A percentile compares a stretch with the other conserved stretches of the same genome.
phyloP scores from a whole-genome alignment of 495 filamentous ascomycete species.

The Podospora fimiseda region DNA sequence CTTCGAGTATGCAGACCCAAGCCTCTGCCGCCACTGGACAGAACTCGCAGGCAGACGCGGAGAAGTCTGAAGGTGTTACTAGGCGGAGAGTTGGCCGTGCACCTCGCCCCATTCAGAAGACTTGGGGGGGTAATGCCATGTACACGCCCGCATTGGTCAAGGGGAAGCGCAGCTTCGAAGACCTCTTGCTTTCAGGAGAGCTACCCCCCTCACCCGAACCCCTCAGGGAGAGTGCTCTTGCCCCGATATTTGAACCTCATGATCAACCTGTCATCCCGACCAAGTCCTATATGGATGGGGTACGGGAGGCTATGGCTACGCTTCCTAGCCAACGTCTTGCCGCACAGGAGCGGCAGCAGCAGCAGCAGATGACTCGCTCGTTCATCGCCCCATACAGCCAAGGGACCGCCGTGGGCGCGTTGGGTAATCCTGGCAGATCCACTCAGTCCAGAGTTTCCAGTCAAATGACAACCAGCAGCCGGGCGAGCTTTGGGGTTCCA shows the following conservation, averaged over 20 bases:
- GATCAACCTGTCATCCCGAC: no score
- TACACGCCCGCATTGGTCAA: slow-evolving; percentile 4
- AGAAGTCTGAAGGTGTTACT: slow-evolving; percentile 5
- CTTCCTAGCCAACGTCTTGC: no score
- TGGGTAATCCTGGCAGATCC: background rate
- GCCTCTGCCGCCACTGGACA: background rate
- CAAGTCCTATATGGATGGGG: no score
- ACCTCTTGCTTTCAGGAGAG: slow-evolving; percentile 19
- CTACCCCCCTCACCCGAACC: slow-evolving; percentile 17
- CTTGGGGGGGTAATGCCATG: slow-evolving; percentile 8
- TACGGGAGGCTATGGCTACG: no score
- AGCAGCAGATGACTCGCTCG: slow-evolving; percentile 1
- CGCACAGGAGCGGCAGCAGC: slow-evolving; percentile 13
- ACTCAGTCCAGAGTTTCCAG: background rate
- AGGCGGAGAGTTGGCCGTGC: slow-evolving; percentile 4
- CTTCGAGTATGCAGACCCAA: no score
- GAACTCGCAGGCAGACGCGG: background rate
- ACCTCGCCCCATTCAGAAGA: no score
- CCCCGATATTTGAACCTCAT: slow-evolving; percentile 27
- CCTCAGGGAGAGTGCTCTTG: slow-evolving; percentile 24
- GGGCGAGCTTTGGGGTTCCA: slow-evolving; percentile 22
- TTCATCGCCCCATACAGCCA: background rate
- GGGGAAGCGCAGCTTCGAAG: slow-evolving; percentile 4
- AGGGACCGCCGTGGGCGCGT: background rate
- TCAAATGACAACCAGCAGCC: slow-evolving; percentile 4